Evolutionary conservation across 139 green algal species (phyloP).

Genomic region (Gonium pectorale): DNA sequence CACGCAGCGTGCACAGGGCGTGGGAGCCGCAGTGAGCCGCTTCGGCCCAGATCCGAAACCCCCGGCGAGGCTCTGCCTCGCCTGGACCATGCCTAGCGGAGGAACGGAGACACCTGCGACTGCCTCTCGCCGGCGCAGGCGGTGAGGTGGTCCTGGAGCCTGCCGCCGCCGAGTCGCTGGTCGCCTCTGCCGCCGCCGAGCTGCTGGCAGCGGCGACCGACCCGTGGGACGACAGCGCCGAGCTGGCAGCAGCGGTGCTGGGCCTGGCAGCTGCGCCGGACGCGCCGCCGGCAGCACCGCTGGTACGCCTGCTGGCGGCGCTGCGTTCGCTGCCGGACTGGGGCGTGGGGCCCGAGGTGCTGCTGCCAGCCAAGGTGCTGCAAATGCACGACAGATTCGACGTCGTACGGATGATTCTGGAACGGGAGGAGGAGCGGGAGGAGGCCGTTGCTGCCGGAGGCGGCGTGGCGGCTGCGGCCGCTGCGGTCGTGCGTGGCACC

Average conservation of each 20-base stretch:
- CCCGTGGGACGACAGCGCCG: conserved; percentile 11
- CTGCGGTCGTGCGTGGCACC: neutral
- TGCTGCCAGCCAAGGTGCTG: conserved; percentile 31
- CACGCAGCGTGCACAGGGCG: too few relatives aligned
- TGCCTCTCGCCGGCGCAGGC: neutral
- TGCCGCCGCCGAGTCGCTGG: neutral
- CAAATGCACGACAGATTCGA: conserved; percentile 39
- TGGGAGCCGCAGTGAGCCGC: too few relatives aligned
- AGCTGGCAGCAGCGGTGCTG: conserved; percentile 15
- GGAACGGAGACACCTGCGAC: too few relatives aligned
- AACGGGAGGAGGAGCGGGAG: neutral
- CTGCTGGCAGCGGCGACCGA: conserved; percentile 19
- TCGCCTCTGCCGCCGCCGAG: conserved; percentile 20
- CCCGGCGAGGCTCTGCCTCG: too few relatives aligned
- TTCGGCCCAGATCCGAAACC: too few relatives aligned
- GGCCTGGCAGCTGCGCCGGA: neutral
- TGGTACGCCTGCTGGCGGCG: neutral
- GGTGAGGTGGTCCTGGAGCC: neutral
- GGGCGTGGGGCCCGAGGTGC: neutral
- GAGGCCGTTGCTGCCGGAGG: neutral
- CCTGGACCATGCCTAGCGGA: too few relatives aligned
- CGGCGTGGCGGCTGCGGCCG: neutral
- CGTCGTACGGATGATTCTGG: conserved; percentile 20
- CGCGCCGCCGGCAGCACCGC: neutral
- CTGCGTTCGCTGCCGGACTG: conserved; percentile 13